Percentiles rank a stretch among this genome's conserved stretches.
Conservation (phyloP, 352 stramenopile species). For the Pythium myriotylum region DNA sequence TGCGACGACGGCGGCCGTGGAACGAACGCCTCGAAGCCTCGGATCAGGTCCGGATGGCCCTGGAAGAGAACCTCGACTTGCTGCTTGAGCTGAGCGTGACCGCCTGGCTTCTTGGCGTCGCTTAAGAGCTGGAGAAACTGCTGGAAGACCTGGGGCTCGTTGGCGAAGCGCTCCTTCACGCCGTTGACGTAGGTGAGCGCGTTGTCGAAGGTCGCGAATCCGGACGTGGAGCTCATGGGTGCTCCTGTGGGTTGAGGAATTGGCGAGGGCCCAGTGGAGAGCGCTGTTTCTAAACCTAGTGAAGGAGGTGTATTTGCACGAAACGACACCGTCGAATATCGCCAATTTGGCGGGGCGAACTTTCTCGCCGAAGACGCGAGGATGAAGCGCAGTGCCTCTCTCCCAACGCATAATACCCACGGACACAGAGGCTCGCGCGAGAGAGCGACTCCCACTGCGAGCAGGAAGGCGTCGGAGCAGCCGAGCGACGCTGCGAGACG, state of each 20-base stretch:
- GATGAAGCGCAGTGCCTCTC: too few species aligned
- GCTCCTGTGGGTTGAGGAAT: too few species aligned
- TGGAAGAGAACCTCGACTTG: not conserved
- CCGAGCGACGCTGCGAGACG: not conserved
- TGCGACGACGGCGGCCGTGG: not conserved
- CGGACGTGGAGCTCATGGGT: not conserved
- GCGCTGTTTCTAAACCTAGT: too few species aligned
- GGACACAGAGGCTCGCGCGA: too few species aligned
- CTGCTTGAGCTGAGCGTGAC: not conserved
- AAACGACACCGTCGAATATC: too few species aligned
- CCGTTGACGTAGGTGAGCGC: not conserved
- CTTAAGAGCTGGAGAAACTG: conserved; percentile 3
- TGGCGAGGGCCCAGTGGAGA: too few species aligned
- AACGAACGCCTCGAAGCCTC: not conserved
- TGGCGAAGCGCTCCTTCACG: conserved; percentile 3
- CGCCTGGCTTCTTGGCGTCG: not conserved
- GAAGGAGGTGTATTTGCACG: too few species aligned
- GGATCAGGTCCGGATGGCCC: conserved; percentile 2
- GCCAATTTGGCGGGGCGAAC: too few species aligned
- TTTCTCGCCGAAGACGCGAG: too few species aligned
- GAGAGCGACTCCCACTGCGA: too few species aligned
- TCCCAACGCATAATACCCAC: too few species aligned
- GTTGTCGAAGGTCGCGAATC: not conserved
- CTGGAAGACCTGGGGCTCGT: not conserved
- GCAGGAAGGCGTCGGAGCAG: too few species aligned